A percentile compares a stretch with the other conserved stretches of the same genome.
These are phyloP conservation scores for Chalaropsis thielavioides DNA, from an alignment of 2,329 filamentous ascomycete species.

Conservation along the genomic window DNA sequence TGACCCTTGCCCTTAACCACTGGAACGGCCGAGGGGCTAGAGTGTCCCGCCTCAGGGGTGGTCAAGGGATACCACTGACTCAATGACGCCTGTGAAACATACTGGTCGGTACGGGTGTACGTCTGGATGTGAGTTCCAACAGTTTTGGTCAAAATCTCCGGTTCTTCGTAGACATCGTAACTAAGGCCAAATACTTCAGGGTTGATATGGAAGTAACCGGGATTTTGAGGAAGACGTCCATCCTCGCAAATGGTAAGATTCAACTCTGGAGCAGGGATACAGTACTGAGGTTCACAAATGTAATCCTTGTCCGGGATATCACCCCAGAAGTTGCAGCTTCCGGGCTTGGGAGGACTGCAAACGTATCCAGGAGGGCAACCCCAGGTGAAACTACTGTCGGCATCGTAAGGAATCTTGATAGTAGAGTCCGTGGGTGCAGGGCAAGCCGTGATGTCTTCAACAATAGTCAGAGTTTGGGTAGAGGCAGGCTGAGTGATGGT, in stretches of 20 bases:
- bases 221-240: slow-evolving; percentile 20
- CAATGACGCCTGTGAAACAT: slow-evolving; percentile 31
- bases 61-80: slow-evolving; percentile 1
- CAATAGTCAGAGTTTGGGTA: slow-evolving; percentile 20
- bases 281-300: slow-evolving; percentile 32
- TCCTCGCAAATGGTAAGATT: slow-evolving; percentile 15
- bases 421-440: slow-evolving; percentile 27
- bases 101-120: slow-evolving; percentile 41
- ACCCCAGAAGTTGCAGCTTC: slow-evolving; percentile 37
- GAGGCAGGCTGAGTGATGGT: slow-evolving; percentile 23
- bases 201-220: slow-evolving; percentile 51
- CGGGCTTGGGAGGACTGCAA: slow-evolving; percentile 37
- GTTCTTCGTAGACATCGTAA: slow-evolving; percentile 44
- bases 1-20: no score
- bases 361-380: slow-evolving; percentile 40
- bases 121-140: slow-evolving; percentile 26
- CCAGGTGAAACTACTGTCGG: slow-evolving; percentile 33
- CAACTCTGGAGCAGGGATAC: slow-evolving; percentile 30
- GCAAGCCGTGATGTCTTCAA: slow-evolving; percentile 22
- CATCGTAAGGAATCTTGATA: slow-evolving; percentile 23
- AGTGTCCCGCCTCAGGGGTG: background rate
- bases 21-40: slow-evolving; percentile 19
- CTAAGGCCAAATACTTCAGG: slow-evolving; percentile 46
- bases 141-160: slow-evolving; percentile 27
- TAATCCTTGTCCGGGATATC: slow-evolving; percentile 33